phyloP scores from a whole-genome alignment of 2,329 filamentous ascomycete genomes.

The Cryphonectria radicalis region DNA sequence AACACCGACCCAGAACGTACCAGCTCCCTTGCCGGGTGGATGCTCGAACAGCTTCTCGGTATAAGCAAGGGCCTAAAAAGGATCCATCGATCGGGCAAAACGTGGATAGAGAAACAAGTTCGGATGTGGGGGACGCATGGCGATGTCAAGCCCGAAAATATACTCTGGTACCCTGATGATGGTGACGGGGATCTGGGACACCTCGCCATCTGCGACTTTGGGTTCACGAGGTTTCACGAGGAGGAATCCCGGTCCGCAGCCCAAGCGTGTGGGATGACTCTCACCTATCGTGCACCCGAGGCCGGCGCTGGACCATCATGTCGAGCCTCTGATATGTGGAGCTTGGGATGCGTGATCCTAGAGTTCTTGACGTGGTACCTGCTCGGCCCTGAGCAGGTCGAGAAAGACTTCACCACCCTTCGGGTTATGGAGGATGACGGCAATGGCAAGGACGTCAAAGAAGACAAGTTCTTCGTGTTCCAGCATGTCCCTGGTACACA shows the following conservation, averaged over 20 bases:
- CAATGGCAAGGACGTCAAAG: neutral
- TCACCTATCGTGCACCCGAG: neutral
- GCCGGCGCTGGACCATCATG: neutral
- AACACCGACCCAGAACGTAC: neutral
- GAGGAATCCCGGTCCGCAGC: neutral
- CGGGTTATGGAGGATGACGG: neutral
- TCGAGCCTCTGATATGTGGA: neutral
- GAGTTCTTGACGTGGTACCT: slow-evolving; percentile 1
- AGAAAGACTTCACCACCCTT: neutral
- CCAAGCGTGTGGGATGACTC: neutral
- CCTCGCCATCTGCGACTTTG: neutral
- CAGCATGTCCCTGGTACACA: neutral
- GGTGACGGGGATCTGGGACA: neutral
- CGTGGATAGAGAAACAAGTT: neutral
- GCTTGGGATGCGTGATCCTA: neutral
- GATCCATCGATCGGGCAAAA: neutral
- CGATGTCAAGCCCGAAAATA: neutral
- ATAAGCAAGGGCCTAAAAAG: neutral
- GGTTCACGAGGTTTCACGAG: neutral
- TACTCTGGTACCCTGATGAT: neutral
- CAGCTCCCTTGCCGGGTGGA: neutral
- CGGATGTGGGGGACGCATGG: neutral
- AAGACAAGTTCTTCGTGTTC: neutral
- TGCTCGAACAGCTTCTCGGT: neutral
- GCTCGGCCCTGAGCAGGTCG: neutral